Percentiles rank a stretch among this genome's conserved stretches.
Evolutionary conservation across 2,329 filamentous ascomycete genomes (phyloP).

Genomic region (Cercospora sojina): DNA sequence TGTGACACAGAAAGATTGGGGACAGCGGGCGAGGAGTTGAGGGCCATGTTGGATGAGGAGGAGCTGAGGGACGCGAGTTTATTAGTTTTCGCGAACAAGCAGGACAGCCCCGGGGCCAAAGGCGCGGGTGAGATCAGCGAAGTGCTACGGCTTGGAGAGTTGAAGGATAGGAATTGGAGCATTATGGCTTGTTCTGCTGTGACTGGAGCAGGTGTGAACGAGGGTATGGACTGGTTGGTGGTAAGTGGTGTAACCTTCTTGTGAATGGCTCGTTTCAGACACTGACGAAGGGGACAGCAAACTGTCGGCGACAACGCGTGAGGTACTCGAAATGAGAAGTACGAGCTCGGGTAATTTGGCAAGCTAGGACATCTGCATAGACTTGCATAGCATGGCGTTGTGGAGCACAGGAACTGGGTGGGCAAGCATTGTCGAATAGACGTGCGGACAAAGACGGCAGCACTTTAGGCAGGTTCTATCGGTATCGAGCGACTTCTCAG

Average conservation of each 20-base stretch:
- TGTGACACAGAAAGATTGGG: constrained; percentile 95
- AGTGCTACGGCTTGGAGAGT: constrained; percentile 81
- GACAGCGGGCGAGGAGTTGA: constrained; percentile 88
- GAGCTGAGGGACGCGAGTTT: constrained; percentile 90
- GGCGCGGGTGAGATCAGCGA: constrained; percentile 96
- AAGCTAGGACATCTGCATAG: constrained; percentile 5
- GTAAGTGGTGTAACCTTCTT: constrained; percentile 51
- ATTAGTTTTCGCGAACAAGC: constrained; percentile 97
- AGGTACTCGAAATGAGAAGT: neutral
- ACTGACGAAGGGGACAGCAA: constrained; percentile 24
- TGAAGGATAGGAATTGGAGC: constrained; percentile 97
- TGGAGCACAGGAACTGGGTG: neutral
- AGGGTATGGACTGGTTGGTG: constrained; percentile 99
- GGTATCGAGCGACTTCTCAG: neutral
- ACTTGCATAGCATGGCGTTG: constrained; percentile 15
- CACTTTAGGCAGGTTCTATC: neutral
- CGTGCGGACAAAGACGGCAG: constrained; percentile 16
- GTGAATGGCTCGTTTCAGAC: neutral
- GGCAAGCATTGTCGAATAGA: constrained; percentile 12
- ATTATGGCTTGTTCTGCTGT: constrained; percentile 97
- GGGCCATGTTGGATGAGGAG: constrained; percentile 95
- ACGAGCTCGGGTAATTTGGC: constrained; percentile 2
- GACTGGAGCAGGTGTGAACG: constrained; percentile 87
- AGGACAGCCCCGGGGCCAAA: constrained; percentile 95
- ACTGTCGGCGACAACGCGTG: constrained; percentile 30